Base-by-base conservation (phyloP, 768 basidiomycete species). In the Clitopilus passeckerianus region DNA sequence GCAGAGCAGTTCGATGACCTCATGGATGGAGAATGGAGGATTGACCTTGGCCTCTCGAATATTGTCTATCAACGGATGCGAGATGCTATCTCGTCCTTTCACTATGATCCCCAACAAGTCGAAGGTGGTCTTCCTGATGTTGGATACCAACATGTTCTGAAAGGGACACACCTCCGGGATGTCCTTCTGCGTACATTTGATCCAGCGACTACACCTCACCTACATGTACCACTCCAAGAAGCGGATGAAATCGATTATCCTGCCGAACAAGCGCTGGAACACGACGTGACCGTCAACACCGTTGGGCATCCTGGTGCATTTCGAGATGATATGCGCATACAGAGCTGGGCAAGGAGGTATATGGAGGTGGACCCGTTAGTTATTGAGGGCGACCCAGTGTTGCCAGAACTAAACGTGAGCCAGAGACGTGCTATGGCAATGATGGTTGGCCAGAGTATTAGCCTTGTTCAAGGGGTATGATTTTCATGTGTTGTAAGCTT, bases 401-500 rank as follows among this genome's bases (percentile, higher is more conserved):
- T 95, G 0, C 60, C 67, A 0, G 78, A 77, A 0, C 67, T 97
- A 63, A 96, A 96, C 68, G 63, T 70, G 5, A 89, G 87, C n/a
- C 95, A 97, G 69, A 80, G 82, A 55, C 77, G 83, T 59, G 94
- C 95, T 0, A 83, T 95, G 61, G 94, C 94, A 5, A 80, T 86
- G 73, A 95, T 96, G 91, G 78, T 97, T 52, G 86, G 88, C 6
- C 81, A 93, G 64, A 76, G 85, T 44, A 72, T 93, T 27, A 89
- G 90, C 67, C 76, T 97, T 24, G 84, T 97, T 18, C 94, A 97
- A 74, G 94, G 94, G 33, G 93, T 94, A 69, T 64, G 88, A n/a
- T n/a, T 76, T 23, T 50, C 20, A 10, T 12, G 18, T 44, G 41
- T 37, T 58, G 56, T 44, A 18, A 35, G 33, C 57, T 23, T 7